Base-by-base conservation (phyloP, 768 basidiomycete species). In the Russula ochroleuca region DNA sequence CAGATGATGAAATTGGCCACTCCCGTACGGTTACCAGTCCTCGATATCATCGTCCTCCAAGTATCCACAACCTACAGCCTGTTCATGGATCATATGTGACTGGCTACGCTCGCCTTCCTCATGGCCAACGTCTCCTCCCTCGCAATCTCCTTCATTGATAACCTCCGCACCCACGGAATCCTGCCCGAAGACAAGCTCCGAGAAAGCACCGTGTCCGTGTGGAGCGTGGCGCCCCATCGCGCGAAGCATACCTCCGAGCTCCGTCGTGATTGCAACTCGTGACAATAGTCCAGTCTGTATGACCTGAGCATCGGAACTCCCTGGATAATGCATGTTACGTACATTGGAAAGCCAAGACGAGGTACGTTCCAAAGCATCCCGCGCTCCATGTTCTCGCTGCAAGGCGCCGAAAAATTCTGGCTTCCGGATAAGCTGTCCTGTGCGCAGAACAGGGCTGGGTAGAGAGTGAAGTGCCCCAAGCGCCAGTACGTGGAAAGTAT, bases 381-480 rank as follows among this genome's bases (percentile, higher is more conserved):
- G 80, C 5, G 84, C 84, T n/a, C 82, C 81, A 63, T 83, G 80
- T 70, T 84, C 83, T 69, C 76, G 79, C 33, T 76, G 75, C 15
- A 85, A 75, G 47, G 75, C 76, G 33, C 88, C 85, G 72, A 94
- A 99, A 76, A 90, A 93, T 35, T 85, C 83, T 3, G 94, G 92
- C 75, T 98, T 98, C 77, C 80, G 85, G 15, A 92, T 77, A 69
- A 91, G 94, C 73, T 98, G 97, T 11, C 81, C 82, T 1, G 79
- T 83, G 38, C 92, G 80, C 3, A 82, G 78, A 11, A 97, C 93
- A 6, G 97, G 97, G 1, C 85, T 84, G 0, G 97, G 97, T 3
- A 99, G 81, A 4, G 87, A 82, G 70, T 94, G 88, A n/a, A 97
- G 78, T 0, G 88, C 87, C 0, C 92, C 90, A n/a, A 94, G 76